phyloP scores from a whole-genome alignment of 2,329 filamentous ascomycete genomes.

The Fusarium tanahbumbuense region DNA sequence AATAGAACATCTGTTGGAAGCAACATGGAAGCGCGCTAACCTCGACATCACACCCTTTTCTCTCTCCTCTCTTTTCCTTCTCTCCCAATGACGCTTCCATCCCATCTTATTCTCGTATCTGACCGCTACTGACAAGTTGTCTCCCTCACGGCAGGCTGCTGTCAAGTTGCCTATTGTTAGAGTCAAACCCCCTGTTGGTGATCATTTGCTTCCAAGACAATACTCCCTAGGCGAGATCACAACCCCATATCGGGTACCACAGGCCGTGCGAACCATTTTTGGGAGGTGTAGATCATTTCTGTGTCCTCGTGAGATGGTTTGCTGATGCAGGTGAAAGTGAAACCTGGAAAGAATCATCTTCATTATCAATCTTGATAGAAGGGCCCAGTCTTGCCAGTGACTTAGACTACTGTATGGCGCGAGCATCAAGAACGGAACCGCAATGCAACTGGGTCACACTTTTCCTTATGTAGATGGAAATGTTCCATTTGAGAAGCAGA shows the following conservation, averaged over 20 bases:
- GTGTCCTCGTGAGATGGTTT: not conserved
- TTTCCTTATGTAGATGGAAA: slow-evolving; percentile 11
- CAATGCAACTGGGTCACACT: slow-evolving; percentile 5
- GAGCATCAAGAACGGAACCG: slow-evolving; percentile 22
- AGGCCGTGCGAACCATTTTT: not conserved
- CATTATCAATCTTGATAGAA: slow-evolving; percentile 4
- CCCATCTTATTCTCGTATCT: slow-evolving; percentile 1
- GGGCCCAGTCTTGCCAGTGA: not conserved
- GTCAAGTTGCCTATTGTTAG: not conserved
- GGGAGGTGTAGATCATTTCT: not conserved
- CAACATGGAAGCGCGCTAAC: slow-evolving; percentile 30
- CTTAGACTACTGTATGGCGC: not conserved
- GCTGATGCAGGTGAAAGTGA: not conserved
- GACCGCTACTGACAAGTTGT: slow-evolving; percentile 10
- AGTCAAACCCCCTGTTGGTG: slow-evolving; percentile 14
- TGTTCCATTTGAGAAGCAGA: not conserved
- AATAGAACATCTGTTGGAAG: slow-evolving; percentile 35
- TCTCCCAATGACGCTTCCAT: slow-evolving; percentile 12
- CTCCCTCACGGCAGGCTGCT: not conserved
- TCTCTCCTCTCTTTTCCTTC: not conserved
- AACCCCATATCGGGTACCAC: not conserved
- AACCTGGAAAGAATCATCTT: not conserved
- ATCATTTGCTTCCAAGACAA: slow-evolving; percentile 9
- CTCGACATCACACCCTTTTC: slow-evolving; percentile 14
- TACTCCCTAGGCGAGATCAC: slow-evolving; percentile 4